Evolutionary conservation across 1,284 basidiomycete genomes (phyloP).

Genomic region (Gomphus bonarii): DNA sequence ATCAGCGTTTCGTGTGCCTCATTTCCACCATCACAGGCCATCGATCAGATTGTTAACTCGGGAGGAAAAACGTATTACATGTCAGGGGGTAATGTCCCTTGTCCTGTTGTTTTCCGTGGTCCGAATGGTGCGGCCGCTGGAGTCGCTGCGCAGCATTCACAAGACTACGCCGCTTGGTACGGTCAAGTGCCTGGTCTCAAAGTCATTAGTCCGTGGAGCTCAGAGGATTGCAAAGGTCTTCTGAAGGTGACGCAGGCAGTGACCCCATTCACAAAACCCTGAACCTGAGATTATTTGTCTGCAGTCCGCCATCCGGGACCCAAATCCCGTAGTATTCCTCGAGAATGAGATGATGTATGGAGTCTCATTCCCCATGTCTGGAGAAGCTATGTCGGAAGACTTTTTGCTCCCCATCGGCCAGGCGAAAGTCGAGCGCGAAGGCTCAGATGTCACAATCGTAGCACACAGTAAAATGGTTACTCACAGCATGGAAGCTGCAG

Average conservation of each 20-base stretch:
- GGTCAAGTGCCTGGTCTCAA: conserved; percentile 95
- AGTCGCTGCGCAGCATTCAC: conserved; percentile 91
- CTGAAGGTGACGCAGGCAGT: conserved; percentile 57
- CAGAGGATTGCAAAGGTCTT: conserved; percentile 97
- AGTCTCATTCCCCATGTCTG: conserved; percentile 90
- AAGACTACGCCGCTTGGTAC: conserved; percentile 93
- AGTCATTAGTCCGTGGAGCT: conserved; percentile 94
- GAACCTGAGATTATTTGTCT: conserved; percentile 10
- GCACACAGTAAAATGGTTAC: conserved; percentile 97
- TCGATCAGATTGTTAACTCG: conserved; percentile 99
- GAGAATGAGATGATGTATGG: conserved; percentile 99
- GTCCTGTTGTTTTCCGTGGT: conserved; percentile 98
- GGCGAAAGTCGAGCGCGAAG: conserved; percentile 91
- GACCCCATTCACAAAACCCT: conserved; percentile 2
- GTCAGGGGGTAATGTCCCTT: conserved; percentile 97
- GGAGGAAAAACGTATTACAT: conserved; percentile 99
- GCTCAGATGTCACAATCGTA: conserved; percentile 91
- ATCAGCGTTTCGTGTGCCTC: background rate
- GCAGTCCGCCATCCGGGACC: conserved; percentile 92
- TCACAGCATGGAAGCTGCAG: conserved; percentile 88
- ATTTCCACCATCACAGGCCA: conserved; percentile 45
- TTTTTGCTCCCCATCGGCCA: conserved; percentile 96
- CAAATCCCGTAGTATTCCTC: conserved; percentile 96
- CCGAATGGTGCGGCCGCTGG: conserved; percentile 98
- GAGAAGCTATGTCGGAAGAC: conserved; percentile 91